A percentile compares a stretch with the other conserved stretches of the same genome.
Conservation (phyloP, 495 filamentous ascomycete species). For the Talaromyces adpressus region DNA sequence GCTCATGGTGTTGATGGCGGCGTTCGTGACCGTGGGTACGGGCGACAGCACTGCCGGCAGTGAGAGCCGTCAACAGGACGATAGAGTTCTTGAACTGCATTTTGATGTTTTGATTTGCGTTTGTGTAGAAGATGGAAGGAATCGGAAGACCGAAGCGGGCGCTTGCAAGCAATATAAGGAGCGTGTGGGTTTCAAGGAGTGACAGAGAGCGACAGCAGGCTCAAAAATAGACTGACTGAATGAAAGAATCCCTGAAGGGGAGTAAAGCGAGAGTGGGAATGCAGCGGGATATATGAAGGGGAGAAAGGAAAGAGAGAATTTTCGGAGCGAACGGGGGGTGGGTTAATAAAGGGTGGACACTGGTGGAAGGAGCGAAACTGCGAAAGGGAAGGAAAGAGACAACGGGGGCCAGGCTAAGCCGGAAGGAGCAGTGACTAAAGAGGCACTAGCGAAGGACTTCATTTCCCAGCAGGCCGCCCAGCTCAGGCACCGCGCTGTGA, state of each 20-base stretch:
- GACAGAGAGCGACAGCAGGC: constrained; percentile 9
- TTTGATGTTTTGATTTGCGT: constrained; percentile 3
- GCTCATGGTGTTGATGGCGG: constrained; percentile 36
- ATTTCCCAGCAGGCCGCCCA: constrained; percentile 2
- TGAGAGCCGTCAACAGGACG: constrained; percentile 32
- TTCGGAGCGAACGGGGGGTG: constrained; percentile 1
- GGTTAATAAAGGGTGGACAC: constrained; percentile 11
- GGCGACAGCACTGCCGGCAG: constrained; percentile 34
- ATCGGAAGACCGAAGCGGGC: neutral
- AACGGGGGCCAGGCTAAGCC: neutral
- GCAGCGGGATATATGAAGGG: constrained; percentile 8
- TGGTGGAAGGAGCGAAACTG: neutral
- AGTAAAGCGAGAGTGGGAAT: neutral
- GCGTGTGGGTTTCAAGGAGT: constrained; percentile 10
- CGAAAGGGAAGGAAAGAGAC: constrained; percentile 1
- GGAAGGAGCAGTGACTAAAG: neutral
- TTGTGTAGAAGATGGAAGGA: neutral
- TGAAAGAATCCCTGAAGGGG: constrained; percentile 1
- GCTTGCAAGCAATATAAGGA: constrained; percentile 5
- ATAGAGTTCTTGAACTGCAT: constrained; percentile 40
- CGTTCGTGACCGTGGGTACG: constrained; percentile 41
- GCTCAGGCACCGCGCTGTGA: constrained; percentile 3
- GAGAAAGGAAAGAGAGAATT: constrained; percentile 15
- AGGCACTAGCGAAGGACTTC: neutral
- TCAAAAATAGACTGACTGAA: neutral